Percentiles rank a stretch among this genome's conserved stretches.
These are phyloP conservation scores for Botryotinia convoluta DNA, from an alignment of 2,329 filamentous ascomycete species.

Conservation along the genomic window DNA sequence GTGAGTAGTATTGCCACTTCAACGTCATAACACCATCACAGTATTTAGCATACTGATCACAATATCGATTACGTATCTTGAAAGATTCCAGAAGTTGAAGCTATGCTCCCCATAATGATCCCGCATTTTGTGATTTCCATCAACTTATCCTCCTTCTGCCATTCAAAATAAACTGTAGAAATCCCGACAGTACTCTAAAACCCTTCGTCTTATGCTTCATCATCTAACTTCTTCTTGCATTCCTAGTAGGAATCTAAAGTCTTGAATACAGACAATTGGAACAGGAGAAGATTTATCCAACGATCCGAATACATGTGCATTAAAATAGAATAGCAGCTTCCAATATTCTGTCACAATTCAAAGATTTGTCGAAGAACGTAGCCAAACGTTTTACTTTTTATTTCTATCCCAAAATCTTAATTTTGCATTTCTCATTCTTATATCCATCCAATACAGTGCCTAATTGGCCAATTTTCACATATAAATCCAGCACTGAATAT, in stretches of 20 bases:
- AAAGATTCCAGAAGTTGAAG: neutral
- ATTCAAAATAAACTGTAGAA: too few species aligned
- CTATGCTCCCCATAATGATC: neutral
- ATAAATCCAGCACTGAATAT: neutral
- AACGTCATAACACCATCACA: neutral
- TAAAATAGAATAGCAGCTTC: neutral
- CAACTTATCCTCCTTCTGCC: neutral
- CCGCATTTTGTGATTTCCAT: neutral
- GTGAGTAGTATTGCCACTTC: neutral
- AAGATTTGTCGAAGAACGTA: neutral
- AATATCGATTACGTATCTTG: neutral
- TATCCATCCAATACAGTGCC: neutral
- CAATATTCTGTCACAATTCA: neutral
- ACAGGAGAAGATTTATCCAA: neutral
- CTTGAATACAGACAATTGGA: neutral
- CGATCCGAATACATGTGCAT: too few species aligned
- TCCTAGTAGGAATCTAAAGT: neutral
- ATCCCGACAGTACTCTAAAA: neutral
- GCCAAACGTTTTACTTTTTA: neutral
- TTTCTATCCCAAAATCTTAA: neutral
- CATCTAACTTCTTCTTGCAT: neutral
- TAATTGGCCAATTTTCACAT: neutral
- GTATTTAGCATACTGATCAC: neutral
- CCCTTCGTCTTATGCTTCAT: neutral
- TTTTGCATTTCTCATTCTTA: neutral